Conservation (phyloP, 345 rosid genomes). For the Aquilaria yunnanensis region DNA sequence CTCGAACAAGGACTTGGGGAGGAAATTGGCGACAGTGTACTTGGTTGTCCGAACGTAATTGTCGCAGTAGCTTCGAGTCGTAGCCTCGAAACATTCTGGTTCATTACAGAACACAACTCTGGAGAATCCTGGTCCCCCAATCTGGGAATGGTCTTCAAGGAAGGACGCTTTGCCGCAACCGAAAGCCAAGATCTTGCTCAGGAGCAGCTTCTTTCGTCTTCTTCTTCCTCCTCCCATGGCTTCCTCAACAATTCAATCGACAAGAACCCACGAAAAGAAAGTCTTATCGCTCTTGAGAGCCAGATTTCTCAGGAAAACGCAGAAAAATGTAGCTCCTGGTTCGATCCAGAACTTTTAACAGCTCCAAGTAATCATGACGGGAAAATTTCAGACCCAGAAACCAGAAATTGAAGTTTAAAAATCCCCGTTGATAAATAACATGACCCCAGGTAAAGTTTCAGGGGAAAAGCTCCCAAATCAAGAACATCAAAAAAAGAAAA, state of each 20-base stretch:
- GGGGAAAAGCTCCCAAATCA: constrained; percentile 14
- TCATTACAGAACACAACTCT: constrained; percentile 78
- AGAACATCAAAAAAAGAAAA: constrained; percentile 13
- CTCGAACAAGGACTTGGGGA: constrained; percentile 93
- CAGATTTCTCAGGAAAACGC: background rate
- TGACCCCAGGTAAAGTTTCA: constrained; percentile 13
- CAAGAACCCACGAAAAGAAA: background rate
- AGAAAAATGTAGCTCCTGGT: background rate
- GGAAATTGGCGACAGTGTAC: constrained; percentile 66
- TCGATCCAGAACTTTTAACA: constrained; percentile 1
- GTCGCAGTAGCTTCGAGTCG: constrained; percentile 32
- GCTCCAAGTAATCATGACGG: background rate
- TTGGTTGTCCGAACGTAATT: constrained; percentile 78
- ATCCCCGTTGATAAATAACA: background rate
- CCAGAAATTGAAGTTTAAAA: background rate
- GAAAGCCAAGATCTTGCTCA: constrained; percentile 75
- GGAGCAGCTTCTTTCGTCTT: constrained; percentile 38
- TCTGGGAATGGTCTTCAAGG: constrained; percentile 63
- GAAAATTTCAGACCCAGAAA: constrained; percentile 4
- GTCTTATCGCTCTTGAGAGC: background rate
- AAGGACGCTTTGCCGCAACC: constrained; percentile 50
- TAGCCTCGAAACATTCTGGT: constrained; percentile 59
- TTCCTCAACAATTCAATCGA: background rate
- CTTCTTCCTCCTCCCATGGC: constrained; percentile 43
- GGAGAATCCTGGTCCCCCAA: constrained; percentile 84